A percentile compares a stretch with the other conserved stretches of the same genome.
These are phyloP conservation scores for Diaporthe citriasiana DNA, from an alignment of 2,329 filamentous ascomycete species.

Conservation along the genomic window DNA sequence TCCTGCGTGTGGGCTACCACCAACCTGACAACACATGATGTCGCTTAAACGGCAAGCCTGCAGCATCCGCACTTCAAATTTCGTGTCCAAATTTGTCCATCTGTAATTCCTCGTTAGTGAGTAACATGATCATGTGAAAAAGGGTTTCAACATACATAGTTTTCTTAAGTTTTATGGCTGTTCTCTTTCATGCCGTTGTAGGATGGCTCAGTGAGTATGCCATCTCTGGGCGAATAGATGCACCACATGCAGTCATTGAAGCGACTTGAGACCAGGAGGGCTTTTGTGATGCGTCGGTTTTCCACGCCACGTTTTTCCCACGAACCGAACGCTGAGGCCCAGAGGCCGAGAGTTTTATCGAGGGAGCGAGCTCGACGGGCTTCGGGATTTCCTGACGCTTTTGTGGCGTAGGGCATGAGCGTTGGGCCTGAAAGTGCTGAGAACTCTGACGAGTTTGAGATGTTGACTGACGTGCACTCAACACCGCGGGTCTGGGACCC, in stretches of 20 bases:
- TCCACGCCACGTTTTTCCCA: no score
- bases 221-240: not conserved
- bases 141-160: not conserved
- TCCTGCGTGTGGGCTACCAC: not conserved
- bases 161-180: not conserved
- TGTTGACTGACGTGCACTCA: not conserved
- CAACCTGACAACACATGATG: not conserved
- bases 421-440: not conserved
- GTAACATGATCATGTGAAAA: no score
- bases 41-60: not conserved
- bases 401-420: not conserved
- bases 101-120: no score
- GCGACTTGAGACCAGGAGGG: not conserved
- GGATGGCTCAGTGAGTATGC: no score
- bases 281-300: not conserved
- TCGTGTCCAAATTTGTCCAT: not conserved
- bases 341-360: not conserved
- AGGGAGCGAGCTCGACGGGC: not conserved
- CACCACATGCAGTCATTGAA: not conserved
- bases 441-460: not conserved
- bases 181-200: not conserved
- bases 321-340: no score
- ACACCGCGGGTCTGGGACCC: no score
- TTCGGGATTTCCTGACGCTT: not conserved
- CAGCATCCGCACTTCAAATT: not conserved